Conservation (phyloP, 345 rosid species). For the Theobroma cacao region DNA sequence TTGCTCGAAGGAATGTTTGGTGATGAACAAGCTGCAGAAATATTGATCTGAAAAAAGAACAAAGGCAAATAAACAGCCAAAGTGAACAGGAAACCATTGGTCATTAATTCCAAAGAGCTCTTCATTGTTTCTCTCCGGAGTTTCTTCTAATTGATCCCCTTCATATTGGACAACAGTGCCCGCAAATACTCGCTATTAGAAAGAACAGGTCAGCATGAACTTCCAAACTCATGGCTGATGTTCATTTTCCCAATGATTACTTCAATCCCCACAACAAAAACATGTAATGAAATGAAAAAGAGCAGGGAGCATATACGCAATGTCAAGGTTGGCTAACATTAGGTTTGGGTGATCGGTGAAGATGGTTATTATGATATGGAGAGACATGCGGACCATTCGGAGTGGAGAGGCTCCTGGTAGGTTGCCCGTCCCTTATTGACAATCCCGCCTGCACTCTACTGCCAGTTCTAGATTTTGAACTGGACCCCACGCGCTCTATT, state of each 20-base stretch:
- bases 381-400: slow-evolving; percentile 20
- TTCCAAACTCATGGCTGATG: neutral
- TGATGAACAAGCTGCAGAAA: neutral
- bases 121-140: neutral
- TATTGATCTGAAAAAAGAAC: neutral
- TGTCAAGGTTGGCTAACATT: neutral
- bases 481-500: slow-evolving; percentile 16
- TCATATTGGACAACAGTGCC: neutral
- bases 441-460: slow-evolving; percentile 11
- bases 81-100: neutral
- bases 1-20: neutral
- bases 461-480: slow-evolving; percentile 7
- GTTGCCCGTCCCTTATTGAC: slow-evolving; percentile 15
- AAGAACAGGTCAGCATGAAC: neutral
- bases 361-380: slow-evolving; percentile 15
- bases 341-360: slow-evolving; percentile 21
- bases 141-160: neutral
- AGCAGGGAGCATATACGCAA: neutral
- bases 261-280: neutral
- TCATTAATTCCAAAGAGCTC: neutral
- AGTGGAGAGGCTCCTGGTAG: slow-evolving; percentile 7
- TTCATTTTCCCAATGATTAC: neutral
- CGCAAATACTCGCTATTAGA: neutral
- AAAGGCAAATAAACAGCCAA: neutral
- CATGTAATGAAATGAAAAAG: neutral